Percentiles rank a stretch among this genome's conserved stretches.
Evolutionary conservation across 768 basidiomycete species (phyloP).

Genomic region (Leucocoprinus sp.): DNA sequence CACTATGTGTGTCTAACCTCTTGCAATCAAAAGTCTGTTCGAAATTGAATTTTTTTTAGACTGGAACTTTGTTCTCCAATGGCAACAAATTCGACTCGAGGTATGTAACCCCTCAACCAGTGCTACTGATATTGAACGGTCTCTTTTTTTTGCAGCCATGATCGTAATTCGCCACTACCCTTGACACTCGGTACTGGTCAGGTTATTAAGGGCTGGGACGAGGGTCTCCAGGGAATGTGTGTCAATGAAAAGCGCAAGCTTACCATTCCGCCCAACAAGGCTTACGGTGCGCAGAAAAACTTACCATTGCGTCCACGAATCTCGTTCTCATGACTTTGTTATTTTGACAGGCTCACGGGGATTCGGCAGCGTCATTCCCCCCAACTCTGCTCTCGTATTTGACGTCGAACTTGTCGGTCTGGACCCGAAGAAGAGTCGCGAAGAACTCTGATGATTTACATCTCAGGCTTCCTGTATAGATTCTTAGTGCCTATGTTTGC

Average conservation of each 20-base stretch:
- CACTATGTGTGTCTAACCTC: conserved; percentile 53
- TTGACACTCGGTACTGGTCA: conserved; percentile 75
- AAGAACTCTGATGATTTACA: conserved; percentile 42
- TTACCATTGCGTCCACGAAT: background rate
- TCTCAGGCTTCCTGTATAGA: background rate
- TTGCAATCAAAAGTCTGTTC: background rate
- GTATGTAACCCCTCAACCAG: conserved; percentile 24
- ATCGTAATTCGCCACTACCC: conserved; percentile 68
- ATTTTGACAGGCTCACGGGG: conserved; percentile 56
- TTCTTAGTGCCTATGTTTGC: background rate
- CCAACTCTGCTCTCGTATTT: conserved; percentile 75
- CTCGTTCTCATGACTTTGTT: background rate
- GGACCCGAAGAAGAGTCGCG: conserved; percentile 33
- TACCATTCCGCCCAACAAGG: conserved; percentile 74
- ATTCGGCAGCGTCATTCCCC: conserved; percentile 69
- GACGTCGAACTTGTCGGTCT: conserved; percentile 76
- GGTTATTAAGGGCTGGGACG: conserved; percentile 82
- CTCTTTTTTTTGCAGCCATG: conserved; percentile 16
- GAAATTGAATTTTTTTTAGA: conserved; percentile 31
- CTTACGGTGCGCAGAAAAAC: conserved; percentile 61
- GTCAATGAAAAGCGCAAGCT: conserved; percentile 80
- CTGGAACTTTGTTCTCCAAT: conserved; percentile 67
- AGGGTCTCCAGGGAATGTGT: conserved; percentile 81
- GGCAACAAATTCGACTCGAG: conserved; percentile 91
- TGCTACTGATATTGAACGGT: background rate